These are phyloP conservation scores for Camellia japonica DNA, from an alignment of 148 eudicot genomes.

Conservation along the genomic window DNA sequence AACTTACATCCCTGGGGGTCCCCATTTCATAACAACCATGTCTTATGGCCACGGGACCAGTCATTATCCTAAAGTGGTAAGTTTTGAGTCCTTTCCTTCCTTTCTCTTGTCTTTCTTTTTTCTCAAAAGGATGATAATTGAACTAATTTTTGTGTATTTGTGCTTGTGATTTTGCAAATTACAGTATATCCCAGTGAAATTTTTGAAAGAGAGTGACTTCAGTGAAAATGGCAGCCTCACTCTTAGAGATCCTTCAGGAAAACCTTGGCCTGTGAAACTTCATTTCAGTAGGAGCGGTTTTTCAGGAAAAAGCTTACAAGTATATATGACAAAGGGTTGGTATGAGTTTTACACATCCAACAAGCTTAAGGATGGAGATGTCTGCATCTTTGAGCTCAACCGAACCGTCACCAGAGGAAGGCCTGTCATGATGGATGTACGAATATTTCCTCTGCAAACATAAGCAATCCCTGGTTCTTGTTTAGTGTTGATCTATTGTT, in stretches of 20 bases:
- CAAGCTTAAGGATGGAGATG: constrained; percentile 3
- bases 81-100: background rate
- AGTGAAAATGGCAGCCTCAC: background rate
- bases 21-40: background rate
- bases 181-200: background rate
- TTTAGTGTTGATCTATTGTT: no score
- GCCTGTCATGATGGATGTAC: background rate
- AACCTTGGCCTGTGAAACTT: background rate
- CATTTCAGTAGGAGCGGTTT: background rate
- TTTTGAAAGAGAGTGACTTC: background rate
- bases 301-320: background rate
- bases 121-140: no score
- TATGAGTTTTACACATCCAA: background rate
- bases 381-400: background rate
- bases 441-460: background rate
- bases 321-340: background rate
- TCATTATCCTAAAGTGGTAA: background rate
- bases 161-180: background rate
- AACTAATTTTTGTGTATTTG: no score
- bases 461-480: background rate
- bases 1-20: background rate
- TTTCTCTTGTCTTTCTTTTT: background rate
- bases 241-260: background rate
- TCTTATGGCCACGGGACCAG: background rate
- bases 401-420: background rate